Base-by-base conservation (phyloP, 1,284 basidiomycete genomes). In the Irpex lacteus region DNA sequence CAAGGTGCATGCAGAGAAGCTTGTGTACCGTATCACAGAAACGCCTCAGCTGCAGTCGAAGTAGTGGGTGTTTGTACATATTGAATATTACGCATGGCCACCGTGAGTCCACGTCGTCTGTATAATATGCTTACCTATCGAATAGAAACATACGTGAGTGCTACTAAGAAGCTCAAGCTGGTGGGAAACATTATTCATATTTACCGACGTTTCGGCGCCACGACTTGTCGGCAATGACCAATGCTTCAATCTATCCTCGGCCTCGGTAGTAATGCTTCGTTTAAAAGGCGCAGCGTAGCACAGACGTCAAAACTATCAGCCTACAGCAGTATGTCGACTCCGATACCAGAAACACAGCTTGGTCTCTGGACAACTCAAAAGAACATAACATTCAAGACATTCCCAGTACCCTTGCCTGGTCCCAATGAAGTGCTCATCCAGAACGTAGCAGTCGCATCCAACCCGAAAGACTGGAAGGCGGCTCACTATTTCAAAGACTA, bases 401-500 rank as follows among this genome's bases (percentile, higher is more conserved):
- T 56, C 7, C 54, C 54, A 13, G 54, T 64, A 8, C 63, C 60
- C 7, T 21, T 5, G 4, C 65, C 63, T 7, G 63, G 34, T 2
- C 32, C 60, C 8, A 63, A 63, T 37, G 63, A 66, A 53, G 34
- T 66, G 7, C 60, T 66, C 13, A 63, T 66, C 18, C 59, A 63
- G 37, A 52, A 60, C n/a, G 50, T 60, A 8, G 65, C 65, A 5
- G 58, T 59, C 15, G 65, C 60, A 6, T 54, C 64, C 3, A 66
- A 63, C 26, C 59, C 54, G 36, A 61, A 49, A 58, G 70, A 66
- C 54, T 62, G 63, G 63, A 79, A 75, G 62, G 70, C 76, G 37
- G 74, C 75, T 55, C 72, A 67, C n/a, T 67, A 67, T 53, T 66
- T 74, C 37, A 70, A 74, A 37, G 70, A 71, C 36, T 80, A 74